Evolutionary conservation across 1,284 basidiomycete genomes (phyloP).

Genomic region (Apiotrichum veenhuisii): DNA sequence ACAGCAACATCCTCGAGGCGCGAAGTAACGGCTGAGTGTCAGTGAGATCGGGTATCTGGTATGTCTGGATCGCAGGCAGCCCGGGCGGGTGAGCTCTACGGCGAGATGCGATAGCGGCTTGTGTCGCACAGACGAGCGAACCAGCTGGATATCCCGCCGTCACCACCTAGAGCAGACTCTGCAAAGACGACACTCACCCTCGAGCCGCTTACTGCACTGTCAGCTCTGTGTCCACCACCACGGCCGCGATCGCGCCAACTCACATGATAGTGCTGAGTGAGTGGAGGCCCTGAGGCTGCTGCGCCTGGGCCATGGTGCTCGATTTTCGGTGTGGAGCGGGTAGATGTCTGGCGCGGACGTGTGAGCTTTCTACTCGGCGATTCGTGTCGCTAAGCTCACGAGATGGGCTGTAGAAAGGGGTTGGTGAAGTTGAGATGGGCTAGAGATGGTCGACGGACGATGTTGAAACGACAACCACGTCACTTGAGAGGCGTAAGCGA

Average conservation of each 20-base stretch:
- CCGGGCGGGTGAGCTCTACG: no score
- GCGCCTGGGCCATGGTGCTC: slow-evolving; percentile 20
- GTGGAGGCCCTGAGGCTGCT: slow-evolving; percentile 36
- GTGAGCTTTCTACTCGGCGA: neutral
- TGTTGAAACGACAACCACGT: no score
- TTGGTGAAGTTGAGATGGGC: neutral
- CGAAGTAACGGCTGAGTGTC: slow-evolving; percentile 75
- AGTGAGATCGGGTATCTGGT: slow-evolving; percentile 7
- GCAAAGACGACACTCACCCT: slow-evolving; percentile 55
- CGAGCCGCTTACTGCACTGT: slow-evolving; percentile 44
- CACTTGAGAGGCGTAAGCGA: no score
- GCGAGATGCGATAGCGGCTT: no score
- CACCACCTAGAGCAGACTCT: no score
- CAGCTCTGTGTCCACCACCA: slow-evolving; percentile 49
- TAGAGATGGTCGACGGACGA: no score
- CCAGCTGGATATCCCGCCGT: no score
- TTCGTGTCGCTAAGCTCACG: neutral
- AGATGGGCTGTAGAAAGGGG: neutral
- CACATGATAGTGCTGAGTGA: slow-evolving; percentile 46
- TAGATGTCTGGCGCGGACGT: neutral
- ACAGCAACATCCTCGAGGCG: slow-evolving; percentile 86
- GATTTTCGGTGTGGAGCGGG: neutral
- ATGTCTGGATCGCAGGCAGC: neutral
- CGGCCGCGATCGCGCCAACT: slow-evolving; percentile 42
- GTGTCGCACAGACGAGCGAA: no score